Conservation (phyloP, 345 rosid genomes). For the Rhodamnia argentea region DNA sequence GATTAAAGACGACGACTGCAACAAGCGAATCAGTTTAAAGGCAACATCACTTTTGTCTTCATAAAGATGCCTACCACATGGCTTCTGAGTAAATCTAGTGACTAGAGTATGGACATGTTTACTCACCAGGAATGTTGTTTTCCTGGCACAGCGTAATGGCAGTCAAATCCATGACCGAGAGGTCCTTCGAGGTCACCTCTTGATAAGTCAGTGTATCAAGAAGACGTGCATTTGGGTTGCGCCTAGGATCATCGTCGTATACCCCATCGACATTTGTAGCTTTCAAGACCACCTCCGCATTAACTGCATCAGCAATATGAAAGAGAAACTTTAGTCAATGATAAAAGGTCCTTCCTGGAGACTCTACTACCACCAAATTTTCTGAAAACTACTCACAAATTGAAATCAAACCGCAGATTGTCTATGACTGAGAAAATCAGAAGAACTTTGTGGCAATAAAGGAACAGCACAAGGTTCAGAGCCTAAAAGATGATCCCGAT, state of each 20-base stretch:
- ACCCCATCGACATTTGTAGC: slow-evolving; percentile 95
- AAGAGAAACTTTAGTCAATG: neutral
- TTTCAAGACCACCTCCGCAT: slow-evolving; percentile 88
- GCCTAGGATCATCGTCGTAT: slow-evolving; percentile 73
- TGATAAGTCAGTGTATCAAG: slow-evolving; percentile 69
- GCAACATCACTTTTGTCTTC: neutral
- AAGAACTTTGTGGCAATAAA: neutral
- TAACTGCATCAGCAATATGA: slow-evolving; percentile 35
- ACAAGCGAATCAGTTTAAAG: neutral
- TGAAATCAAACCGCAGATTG: neutral
- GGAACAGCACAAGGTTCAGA: neutral
- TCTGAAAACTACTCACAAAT: neutral
- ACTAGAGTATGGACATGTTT: neutral
- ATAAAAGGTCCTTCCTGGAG: neutral
- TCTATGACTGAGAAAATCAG: neutral
- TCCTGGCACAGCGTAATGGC: slow-evolving; percentile 94
- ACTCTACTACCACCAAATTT: neutral
- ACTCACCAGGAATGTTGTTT: slow-evolving; percentile 85
- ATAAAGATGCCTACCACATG: neutral
- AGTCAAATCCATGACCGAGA: slow-evolving; percentile 98
- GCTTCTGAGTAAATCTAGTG: neutral
- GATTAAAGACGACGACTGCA: slow-evolving; percentile 88
- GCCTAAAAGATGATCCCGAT: neutral
- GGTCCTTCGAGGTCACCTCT: slow-evolving; percentile 83
- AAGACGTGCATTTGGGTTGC: slow-evolving; percentile 76